These are phyloP conservation scores for Camelina neglecta DNA, from an alignment of 345 rosid species.

Conservation along the genomic window DNA sequence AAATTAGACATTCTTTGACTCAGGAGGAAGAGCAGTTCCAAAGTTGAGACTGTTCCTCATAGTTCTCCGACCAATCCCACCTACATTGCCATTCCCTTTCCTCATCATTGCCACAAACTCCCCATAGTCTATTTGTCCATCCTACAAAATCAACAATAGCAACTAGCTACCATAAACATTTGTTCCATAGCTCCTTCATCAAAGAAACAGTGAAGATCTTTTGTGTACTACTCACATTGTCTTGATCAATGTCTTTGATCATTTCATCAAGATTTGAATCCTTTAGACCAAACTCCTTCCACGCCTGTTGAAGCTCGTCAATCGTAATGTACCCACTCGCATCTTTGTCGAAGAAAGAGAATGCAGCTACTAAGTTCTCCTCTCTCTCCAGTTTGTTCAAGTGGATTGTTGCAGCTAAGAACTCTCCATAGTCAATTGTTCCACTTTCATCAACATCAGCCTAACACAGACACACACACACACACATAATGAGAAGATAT, in stretches of 20 bases:
- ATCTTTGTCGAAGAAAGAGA: slow-evolving; percentile 81
- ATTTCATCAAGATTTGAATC: slow-evolving; percentile 77
- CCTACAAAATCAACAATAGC: slow-evolving; percentile 48
- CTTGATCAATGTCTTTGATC: slow-evolving; percentile 83
- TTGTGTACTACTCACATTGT: slow-evolving; percentile 58
- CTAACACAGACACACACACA: slow-evolving; percentile 44
- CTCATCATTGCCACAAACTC: slow-evolving; percentile 86
- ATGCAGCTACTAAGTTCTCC: slow-evolving; percentile 73
- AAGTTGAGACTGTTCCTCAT: slow-evolving; percentile 60
- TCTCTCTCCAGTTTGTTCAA: slow-evolving; percentile 81
- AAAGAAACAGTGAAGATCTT: slow-evolving; percentile 19
- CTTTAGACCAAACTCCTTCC: slow-evolving; percentile 72
- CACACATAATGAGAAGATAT: background rate
- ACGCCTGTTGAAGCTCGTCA: slow-evolving; percentile 78
- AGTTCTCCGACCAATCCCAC: slow-evolving; percentile 63
- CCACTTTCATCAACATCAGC: slow-evolving; percentile 87
- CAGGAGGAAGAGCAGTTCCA: slow-evolving; percentile 48
- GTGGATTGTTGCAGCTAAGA: slow-evolving; percentile 82
- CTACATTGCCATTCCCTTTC: slow-evolving; percentile 68
- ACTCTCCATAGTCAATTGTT: slow-evolving; percentile 80
- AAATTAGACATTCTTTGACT: slow-evolving; percentile 21
- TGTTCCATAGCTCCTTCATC: slow-evolving; percentile 2
- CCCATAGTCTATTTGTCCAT: slow-evolving; percentile 75
- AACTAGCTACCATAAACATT: background rate
- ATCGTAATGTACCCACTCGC: slow-evolving; percentile 81